Evolutionary conservation across 1,284 basidiomycete genomes (phyloP).

Genomic region (Moesziomyces sp.): DNA sequence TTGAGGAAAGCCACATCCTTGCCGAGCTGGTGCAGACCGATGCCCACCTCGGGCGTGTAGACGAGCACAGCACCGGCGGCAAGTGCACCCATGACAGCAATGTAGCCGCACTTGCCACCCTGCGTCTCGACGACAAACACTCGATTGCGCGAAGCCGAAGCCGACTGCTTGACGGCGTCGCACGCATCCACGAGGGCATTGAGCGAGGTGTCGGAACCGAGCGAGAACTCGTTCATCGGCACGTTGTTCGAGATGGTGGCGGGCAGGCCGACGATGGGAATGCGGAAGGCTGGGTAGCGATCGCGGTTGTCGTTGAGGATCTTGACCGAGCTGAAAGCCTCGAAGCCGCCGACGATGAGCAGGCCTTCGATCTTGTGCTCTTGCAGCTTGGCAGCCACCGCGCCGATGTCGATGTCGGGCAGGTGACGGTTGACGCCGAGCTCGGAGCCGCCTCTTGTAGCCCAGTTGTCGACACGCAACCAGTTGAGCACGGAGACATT

Average conservation of each 20-base stretch:
- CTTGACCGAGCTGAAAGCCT: conserved; percentile 84
- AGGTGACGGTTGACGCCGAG: conserved; percentile 93
- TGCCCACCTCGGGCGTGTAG: conserved; percentile 92
- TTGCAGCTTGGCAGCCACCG: conserved; percentile 85
- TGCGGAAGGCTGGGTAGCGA: conserved; percentile 86
- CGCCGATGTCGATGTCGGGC: conserved; percentile 85
- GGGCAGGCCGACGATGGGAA: conserved; percentile 63
- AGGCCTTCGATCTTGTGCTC: conserved; percentile 83
- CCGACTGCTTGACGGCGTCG: conserved; percentile 97
- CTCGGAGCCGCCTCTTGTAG: conserved; percentile 95
- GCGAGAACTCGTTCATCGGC: conserved; percentile 92
- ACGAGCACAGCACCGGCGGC: conserved; percentile 92
- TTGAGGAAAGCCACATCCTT: conserved; percentile 90
- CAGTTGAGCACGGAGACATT: conserved; percentile 87
- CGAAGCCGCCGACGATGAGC: conserved; percentile 94
- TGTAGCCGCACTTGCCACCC: conserved; percentile 94
- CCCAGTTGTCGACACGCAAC: conserved; percentile 97
- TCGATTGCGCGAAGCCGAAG: conserved; percentile 90
- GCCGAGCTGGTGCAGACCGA: conserved; percentile 82
- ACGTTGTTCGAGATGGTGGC: conserved; percentile 99
- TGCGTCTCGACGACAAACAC: conserved; percentile 99
- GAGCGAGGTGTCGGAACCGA: conserved; percentile 94
- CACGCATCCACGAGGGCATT: conserved; percentile 97
- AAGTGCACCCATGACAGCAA: conserved; percentile 92
- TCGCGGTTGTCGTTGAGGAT: conserved; percentile 83